Evolutionary conservation across 768 basidiomycete species (phyloP).

Genomic region (Coprinopsis sp.): DNA sequence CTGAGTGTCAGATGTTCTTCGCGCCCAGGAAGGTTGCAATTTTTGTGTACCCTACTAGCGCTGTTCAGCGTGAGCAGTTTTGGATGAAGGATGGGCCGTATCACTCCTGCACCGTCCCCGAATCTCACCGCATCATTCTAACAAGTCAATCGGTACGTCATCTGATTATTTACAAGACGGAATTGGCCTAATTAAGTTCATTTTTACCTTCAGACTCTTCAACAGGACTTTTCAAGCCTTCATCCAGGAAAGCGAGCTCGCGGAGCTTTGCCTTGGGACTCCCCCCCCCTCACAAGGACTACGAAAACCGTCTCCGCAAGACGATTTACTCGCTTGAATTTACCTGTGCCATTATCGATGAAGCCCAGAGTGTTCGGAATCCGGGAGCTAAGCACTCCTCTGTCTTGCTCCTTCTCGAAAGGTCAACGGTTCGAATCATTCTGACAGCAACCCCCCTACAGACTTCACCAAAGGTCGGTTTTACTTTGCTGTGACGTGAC

Average conservation of each 20-base stretch:
- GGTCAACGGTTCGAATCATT: conserved; percentile 5
- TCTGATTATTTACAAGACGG: no score
- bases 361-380: conserved; percentile 22
- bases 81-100: no score
- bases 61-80: no score
- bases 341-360: conserved; percentile 16
- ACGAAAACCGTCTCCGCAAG: background rate
- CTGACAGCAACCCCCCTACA: conserved; percentile 24
- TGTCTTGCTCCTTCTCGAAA: conserved; percentile 11
- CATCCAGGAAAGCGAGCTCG: background rate
- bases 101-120: no score
- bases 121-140: no score
- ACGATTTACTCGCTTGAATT: conserved; percentile 16
- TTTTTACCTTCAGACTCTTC: no score
- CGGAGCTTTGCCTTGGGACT: background rate
- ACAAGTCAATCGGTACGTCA: no score
- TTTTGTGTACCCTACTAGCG: no score
- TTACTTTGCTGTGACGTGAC: background rate
- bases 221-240: background rate
- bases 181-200: no score
- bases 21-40: no score
- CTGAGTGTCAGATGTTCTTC: no score
- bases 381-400: conserved; percentile 11
- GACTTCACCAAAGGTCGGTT: conserved; percentile 19
- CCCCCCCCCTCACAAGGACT: background rate